Base-by-base conservation (phyloP, 768 basidiomycete species). In the Auricularia cornea region DNA sequence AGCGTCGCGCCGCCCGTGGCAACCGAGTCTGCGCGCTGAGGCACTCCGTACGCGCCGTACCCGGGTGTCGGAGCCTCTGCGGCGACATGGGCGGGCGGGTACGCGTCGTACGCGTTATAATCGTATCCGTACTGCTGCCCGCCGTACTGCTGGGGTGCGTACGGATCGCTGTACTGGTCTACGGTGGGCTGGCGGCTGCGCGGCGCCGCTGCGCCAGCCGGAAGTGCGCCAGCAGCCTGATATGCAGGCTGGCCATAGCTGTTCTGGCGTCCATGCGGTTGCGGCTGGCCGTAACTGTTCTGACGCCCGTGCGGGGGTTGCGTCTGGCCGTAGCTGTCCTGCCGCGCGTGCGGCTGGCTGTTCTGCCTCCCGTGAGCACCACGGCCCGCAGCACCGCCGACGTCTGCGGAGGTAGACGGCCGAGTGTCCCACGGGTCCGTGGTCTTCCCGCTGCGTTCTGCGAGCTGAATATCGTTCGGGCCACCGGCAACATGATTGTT, bases 391-490 rank as follows among this genome's bases (percentile, higher is more conserved):
- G 63, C 65, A 62, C 66, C 59, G n/a, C 63, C 64, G 57, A 68
- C 70, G 35, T 71, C 72, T n/a, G 70, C 70, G n/a, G 70, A 63
- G 35, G 35, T 38, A 32, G 87, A 85, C 56, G 77, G 76, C 62
- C 86, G 80, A 30, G 83, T 76, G 62, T 89, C 84, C 87, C 88
- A 92, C n/a, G 68, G 62, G 40, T 70, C 69, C 14, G 48, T 56
- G 3, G 29, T 30, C n/a, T 86, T 81, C 69, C 87, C 86, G 66
- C 76, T 78, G 61, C 87, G 85, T 66, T 82, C 79, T 65, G 79
- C 80, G 77, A 91, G 80, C 11, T 85, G 84, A 35, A 88, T 86
- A 59, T 69, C 78, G 67, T 88, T 85, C 4, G 44, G 35, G 5
- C 61, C 48, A 30, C 60, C 61, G 12, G 44, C 31, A 28, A 59